Evolutionary conservation across 2,329 filamentous ascomycete species (phyloP).

Genomic region (Aspergillus sp.): DNA sequence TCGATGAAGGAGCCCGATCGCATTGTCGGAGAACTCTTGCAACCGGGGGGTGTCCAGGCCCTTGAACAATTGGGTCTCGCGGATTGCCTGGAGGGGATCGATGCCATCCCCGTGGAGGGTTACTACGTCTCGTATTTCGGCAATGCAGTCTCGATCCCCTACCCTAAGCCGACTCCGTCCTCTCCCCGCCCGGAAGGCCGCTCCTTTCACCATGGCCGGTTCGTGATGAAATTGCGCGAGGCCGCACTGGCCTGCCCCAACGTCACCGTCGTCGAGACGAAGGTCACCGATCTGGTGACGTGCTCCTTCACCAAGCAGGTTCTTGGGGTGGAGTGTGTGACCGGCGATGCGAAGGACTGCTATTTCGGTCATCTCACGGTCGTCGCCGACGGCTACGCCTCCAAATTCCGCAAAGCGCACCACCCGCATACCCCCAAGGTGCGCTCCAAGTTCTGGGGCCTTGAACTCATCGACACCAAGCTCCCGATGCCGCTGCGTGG

Average conservation of each 20-base stretch:
- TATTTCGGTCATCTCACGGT: conserved; percentile 90
- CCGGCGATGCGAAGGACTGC: conserved; percentile 63
- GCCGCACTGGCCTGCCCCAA: conserved; percentile 74
- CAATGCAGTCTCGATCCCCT: conserved; percentile 70
- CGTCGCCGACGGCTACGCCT: conserved; percentile 87
- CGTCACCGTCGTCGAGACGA: conserved; percentile 87
- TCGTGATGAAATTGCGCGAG: conserved; percentile 76
- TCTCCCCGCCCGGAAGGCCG: conserved; percentile 65
- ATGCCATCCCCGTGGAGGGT: conserved; percentile 76
- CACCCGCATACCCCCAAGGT: conserved; percentile 65
- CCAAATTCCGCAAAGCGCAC: conserved; percentile 82
- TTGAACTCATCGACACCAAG: conserved; percentile 85
- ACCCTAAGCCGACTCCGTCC: conserved; percentile 60
- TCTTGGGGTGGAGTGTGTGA: conserved; percentile 76
- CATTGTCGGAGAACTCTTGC: conserved; percentile 92
- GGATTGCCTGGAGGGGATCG: conserved; percentile 83
- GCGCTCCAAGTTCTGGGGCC: conserved; percentile 85
- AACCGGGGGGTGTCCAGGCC: conserved; percentile 83
- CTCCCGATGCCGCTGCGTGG: conserved; percentile 74
- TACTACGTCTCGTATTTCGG: conserved; percentile 86
- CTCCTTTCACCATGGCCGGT: conserved; percentile 90
- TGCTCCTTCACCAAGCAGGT: conserved; percentile 68
- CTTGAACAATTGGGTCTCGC: conserved; percentile 75
- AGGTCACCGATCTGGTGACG: conserved; percentile 71
- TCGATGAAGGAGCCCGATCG: conserved; percentile 90